Percentiles rank a stretch among this genome's conserved stretches.
Evolutionary conservation across 352 stramenopile species (phyloP).

Genomic region (Phytophthora crassamura): DNA sequence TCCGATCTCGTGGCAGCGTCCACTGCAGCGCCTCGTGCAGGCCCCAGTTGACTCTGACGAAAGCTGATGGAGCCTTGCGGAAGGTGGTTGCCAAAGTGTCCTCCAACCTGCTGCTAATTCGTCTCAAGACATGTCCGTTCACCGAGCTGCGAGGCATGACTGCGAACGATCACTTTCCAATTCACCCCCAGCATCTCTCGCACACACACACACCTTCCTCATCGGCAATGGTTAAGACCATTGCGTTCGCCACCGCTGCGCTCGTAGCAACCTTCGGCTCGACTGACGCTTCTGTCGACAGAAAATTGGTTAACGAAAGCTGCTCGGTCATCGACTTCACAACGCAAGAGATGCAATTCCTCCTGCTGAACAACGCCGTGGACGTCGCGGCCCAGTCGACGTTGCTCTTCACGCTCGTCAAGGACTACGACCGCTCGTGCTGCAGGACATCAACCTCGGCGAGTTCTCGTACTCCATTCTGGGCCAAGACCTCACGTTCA

Average conservation of each 20-base stretch:
- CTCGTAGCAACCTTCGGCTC: neutral
- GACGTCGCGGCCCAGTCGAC: constrained; percentile 24
- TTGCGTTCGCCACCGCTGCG: neutral
- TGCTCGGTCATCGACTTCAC: constrained; percentile 51
- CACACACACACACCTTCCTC: neutral
- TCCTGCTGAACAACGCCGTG: constrained; percentile 52
- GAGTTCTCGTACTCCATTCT: constrained; percentile 50
- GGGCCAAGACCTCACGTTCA: constrained; percentile 57
- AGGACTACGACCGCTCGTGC: constrained; percentile 42
- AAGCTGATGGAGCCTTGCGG: constrained; percentile 12
- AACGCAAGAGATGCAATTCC: constrained; percentile 45
- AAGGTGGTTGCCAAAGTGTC: neutral
- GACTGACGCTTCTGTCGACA: neutral
- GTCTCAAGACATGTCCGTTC: constrained; percentile 1
- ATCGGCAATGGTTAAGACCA: constrained; percentile 14
- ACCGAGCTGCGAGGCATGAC: neutral
- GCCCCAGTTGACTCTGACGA: constrained; percentile 16
- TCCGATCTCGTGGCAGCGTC: constrained; percentile 16
- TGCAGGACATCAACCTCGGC: constrained; percentile 48
- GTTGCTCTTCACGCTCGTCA: constrained; percentile 30
- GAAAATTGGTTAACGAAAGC: constrained; percentile 18
- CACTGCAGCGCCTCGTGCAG: neutral
- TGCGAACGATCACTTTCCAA: constrained; percentile 18
- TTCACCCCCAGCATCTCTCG: constrained; percentile 7
- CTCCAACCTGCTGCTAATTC: neutral